phyloP scores from a whole-genome alignment of 2,329 filamentous ascomycete genomes.

The Bimuria novae-zelandiae region DNA sequence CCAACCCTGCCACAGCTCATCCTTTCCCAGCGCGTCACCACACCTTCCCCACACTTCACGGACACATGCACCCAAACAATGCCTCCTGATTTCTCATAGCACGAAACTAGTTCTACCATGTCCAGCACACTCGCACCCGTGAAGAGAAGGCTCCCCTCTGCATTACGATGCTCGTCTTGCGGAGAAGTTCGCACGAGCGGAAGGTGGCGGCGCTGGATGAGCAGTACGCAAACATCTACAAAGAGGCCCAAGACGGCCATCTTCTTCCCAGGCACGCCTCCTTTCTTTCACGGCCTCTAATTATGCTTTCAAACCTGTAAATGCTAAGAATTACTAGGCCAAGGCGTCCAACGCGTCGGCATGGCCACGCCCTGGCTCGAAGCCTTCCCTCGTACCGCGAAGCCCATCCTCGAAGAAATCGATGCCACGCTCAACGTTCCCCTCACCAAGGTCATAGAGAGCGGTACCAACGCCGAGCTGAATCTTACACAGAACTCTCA shows the following conservation, averaged over 20 bases:
- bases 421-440: constrained; percentile 75
- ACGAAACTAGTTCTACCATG: constrained; percentile 18
- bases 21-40: background rate
- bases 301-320: background rate
- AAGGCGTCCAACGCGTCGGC: constrained; percentile 86
- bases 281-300: background rate
- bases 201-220: constrained; percentile 34
- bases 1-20: constrained; percentile 5
- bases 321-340: constrained; percentile 59
- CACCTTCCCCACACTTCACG: background rate
- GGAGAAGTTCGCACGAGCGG: constrained; percentile 16
- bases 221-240: constrained; percentile 23
- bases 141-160: constrained; percentile 17
- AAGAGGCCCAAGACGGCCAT: constrained; percentile 46
- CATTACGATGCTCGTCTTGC: constrained; percentile 26
- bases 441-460: constrained; percentile 76
- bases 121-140: constrained; percentile 16
- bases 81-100: constrained; percentile 4
- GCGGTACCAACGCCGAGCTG: constrained; percentile 76
- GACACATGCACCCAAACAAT: constrained; percentile 1
- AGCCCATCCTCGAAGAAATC: constrained; percentile 81
- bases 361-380: constrained; percentile 87
- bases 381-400: constrained; percentile 78
- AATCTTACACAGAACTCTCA: constrained; percentile 87
- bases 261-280: constrained; percentile 43